These are phyloP conservation scores for Podospora comata DNA, from an alignment of 495 filamentous ascomycete species.

Conservation along the genomic window DNA sequence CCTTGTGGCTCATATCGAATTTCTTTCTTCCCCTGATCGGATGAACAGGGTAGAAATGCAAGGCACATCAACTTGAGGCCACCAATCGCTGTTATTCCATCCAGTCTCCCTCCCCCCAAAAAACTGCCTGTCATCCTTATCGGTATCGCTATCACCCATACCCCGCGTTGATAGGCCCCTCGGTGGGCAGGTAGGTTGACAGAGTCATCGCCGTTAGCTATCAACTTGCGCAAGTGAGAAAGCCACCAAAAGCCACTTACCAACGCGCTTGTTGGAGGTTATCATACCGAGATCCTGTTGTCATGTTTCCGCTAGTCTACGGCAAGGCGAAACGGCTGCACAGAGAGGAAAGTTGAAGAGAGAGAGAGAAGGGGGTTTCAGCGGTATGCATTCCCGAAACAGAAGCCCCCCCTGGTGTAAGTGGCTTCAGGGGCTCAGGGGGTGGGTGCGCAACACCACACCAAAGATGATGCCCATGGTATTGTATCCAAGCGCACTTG, in stretches of 20 bases:
- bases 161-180: neutral
- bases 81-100: neutral
- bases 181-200: too few species aligned
- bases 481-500: neutral
- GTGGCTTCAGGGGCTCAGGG: constrained; percentile 6
- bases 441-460: neutral
- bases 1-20: neutral
- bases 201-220: too few species aligned
- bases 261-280: neutral
- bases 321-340: neutral
- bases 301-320: neutral
- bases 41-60: neutral
- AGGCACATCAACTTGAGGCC: neutral
- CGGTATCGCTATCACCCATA: neutral
- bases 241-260: neutral
- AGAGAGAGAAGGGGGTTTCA: neutral
- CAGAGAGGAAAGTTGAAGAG: neutral
- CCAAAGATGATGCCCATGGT: neutral
- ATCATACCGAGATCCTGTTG: neutral
- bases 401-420: constrained; percentile 2
- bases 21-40: neutral
- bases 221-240: neutral
- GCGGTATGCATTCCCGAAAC: constrained; percentile 4
- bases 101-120: neutral
- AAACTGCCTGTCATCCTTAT: neutral